A percentile compares a stretch with the other conserved stretches of the same genome.
phyloP scores from a whole-genome alignment of 75 land plant genomes.

The Azolla pinnata region DNA sequence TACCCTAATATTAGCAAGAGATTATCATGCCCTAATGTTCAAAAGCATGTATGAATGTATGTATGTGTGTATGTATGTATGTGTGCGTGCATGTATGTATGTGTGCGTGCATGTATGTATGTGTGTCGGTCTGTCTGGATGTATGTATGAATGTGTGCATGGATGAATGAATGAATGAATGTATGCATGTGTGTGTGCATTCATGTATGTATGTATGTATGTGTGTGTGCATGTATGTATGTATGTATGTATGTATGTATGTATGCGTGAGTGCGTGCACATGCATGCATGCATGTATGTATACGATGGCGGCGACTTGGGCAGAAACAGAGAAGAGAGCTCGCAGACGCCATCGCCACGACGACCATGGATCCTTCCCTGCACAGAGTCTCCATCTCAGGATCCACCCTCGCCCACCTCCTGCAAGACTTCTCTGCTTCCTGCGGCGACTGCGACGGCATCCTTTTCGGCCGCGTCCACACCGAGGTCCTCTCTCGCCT shows the following conservation, averaged over 20 bases:
- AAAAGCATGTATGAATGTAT: not conserved
- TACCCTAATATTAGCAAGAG: no score
- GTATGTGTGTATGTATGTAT: constrained; percentile 1
- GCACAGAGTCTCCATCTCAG: constrained; percentile 53
- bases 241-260: constrained; percentile 2
- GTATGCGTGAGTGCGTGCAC: not conserved
- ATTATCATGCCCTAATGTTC: no score
- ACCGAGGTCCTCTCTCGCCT: constrained; percentile 19
- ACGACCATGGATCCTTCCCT: constrained; percentile 20
- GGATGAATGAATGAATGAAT: not conserved
- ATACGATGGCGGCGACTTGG: not conserved
- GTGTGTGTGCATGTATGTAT: not conserved
- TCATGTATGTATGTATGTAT: not conserved
- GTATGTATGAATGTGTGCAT: not conserved
- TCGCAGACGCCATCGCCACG: not conserved
- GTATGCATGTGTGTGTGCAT: not conserved
- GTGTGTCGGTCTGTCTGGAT: not conserved
- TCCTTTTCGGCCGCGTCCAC: constrained; percentile 68
- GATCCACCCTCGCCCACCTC: constrained; percentile 59
- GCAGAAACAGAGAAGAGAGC: not conserved
- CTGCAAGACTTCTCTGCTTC: constrained; percentile 60
- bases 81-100: not conserved
- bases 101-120: not conserved
- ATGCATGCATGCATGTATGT: not conserved
- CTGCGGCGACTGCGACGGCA: constrained; percentile 60